A percentile compares a stretch with the other conserved stretches of the same genome.
phyloP scores from a whole-genome alignment of 2,329 filamentous ascomycete species.

The Neurospora sp. region DNA sequence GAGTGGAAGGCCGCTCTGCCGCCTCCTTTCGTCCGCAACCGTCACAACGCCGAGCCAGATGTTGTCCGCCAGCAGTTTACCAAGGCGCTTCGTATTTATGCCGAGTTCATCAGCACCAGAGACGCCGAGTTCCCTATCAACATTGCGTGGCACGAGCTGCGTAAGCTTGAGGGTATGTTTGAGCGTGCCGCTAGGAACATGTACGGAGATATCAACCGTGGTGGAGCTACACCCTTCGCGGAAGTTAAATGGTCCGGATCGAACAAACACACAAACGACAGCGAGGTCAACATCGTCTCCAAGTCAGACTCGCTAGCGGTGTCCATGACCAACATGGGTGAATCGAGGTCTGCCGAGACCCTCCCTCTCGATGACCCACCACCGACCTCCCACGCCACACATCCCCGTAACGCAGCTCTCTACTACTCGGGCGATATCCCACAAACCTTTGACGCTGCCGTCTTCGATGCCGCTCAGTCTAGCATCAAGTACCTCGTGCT shows the following conservation, averaged over 20 bases:
- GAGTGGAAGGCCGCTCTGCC: conserved; percentile 41
- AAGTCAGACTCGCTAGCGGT: background rate
- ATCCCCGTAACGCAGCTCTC: background rate
- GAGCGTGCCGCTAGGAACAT: conserved; percentile 39
- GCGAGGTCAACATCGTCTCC: conserved; percentile 8
- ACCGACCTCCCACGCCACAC: background rate
- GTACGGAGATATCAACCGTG: conserved; percentile 26
- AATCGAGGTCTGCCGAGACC: background rate
- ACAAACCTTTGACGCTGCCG: conserved; percentile 33
- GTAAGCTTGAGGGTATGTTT: conserved; percentile 45
- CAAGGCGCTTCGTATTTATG: conserved; percentile 50
- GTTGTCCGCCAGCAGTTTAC: conserved; percentile 43
- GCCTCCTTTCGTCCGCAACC: conserved; percentile 11
- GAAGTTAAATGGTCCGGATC: conserved; percentile 4
- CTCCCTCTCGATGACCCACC: background rate
- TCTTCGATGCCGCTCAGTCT: conserved; percentile 51
- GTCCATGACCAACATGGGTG: background rate
- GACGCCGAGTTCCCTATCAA: conserved; percentile 60
- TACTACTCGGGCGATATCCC: conserved; percentile 34
- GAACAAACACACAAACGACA: conserved; percentile 7
- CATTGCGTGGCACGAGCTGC: conserved; percentile 46
- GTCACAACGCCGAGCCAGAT: conserved; percentile 18
- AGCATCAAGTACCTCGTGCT: conserved; percentile 57
- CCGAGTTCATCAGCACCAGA: conserved; percentile 46
- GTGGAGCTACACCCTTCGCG: conserved; percentile 34